A percentile compares a stretch with the other conserved stretches of the same genome.
Conservation (phyloP, 148 eudicot genomes). For the Oxyria digyna region DNA sequence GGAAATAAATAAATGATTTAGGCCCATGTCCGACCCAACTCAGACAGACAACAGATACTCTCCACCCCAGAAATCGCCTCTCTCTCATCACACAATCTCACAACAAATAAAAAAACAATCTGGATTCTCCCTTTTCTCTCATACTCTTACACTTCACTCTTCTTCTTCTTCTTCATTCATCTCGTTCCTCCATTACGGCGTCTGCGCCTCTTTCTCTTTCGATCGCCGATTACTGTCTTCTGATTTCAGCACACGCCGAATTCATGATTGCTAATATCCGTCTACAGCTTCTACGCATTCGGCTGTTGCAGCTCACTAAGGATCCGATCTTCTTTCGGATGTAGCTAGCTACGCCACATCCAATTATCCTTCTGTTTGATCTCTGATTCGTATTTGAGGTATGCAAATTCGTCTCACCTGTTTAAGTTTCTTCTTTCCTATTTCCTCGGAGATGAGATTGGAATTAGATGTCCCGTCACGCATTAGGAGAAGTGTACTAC, state of each 20-base stretch:
- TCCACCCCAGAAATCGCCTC: neutral
- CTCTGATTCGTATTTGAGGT: neutral
- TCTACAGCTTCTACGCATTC: neutral
- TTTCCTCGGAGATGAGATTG: neutral
- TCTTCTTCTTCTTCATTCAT: too few relatives aligned
- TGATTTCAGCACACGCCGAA: neutral
- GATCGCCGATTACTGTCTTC: neutral
- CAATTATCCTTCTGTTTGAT: neutral
- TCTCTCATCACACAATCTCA: neutral
- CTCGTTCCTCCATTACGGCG: neutral
- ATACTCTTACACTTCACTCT: neutral
- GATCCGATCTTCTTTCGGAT: neutral
- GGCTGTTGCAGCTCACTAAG: neutral
- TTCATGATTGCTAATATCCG: neutral
- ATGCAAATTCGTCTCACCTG: neutral
- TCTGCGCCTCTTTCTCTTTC: neutral
- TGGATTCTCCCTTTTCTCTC: neutral
- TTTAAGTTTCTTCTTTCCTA: neutral
- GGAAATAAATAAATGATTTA: neutral
- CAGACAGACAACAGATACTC: neutral
- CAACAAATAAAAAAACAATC: neutral
- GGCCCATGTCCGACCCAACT: neutral
- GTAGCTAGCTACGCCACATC: conserved; percentile 1
- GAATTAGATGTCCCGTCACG: neutral
- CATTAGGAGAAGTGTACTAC: neutral